A percentile compares a stretch with the other conserved stretches of the same genome.
These are phyloP conservation scores for Suhomyces taliae DNA, from an alignment of 1,139 yeast genomes.

Conservation along the genomic window DNA sequence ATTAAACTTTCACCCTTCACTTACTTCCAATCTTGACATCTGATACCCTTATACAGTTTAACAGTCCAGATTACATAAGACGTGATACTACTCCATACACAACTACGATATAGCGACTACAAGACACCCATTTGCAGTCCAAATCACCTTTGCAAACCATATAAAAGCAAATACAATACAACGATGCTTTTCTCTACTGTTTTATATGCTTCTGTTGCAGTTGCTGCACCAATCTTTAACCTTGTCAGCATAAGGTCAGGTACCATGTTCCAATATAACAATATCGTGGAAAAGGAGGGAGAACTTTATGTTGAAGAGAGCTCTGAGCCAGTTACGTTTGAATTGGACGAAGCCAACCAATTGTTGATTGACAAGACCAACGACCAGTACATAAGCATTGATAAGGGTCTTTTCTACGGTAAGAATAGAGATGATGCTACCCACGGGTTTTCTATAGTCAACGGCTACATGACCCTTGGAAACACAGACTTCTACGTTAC, in stretches of 20 bases:
- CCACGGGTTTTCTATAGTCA: slow-evolving; percentile 3
- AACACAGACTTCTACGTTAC: slow-evolving; percentile 7
- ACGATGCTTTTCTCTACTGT: slow-evolving; percentile 11
- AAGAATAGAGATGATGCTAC: slow-evolving; percentile 1
- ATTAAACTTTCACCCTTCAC: too few species aligned
- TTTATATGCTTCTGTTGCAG: slow-evolving; percentile 20
- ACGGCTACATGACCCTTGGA: slow-evolving; percentile 6
- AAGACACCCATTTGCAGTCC: not conserved
- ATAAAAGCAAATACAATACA: not conserved
- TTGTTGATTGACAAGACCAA: slow-evolving; percentile 2
- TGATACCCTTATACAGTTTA: too few species aligned
- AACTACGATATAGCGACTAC: not conserved
- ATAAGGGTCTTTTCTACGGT: slow-evolving; percentile 20
- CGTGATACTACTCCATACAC: not conserved
- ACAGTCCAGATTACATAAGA: too few species aligned
- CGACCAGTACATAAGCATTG: not conserved
- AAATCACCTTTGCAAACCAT: not conserved
- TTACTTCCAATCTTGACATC: too few species aligned
- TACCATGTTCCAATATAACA: slow-evolving; percentile 3
- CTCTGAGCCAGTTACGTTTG: slow-evolving; percentile 1
- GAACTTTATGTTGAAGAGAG: not conserved
- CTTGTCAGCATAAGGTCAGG: slow-evolving; percentile 7
- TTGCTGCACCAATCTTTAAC: slow-evolving; percentile 21
- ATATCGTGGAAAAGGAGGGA: not conserved
- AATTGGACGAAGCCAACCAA: slow-evolving; percentile 2